Evolutionary conservation across 2,329 filamentous ascomycete genomes (phyloP).

Genomic region (Diplodia scrobiculata): DNA sequence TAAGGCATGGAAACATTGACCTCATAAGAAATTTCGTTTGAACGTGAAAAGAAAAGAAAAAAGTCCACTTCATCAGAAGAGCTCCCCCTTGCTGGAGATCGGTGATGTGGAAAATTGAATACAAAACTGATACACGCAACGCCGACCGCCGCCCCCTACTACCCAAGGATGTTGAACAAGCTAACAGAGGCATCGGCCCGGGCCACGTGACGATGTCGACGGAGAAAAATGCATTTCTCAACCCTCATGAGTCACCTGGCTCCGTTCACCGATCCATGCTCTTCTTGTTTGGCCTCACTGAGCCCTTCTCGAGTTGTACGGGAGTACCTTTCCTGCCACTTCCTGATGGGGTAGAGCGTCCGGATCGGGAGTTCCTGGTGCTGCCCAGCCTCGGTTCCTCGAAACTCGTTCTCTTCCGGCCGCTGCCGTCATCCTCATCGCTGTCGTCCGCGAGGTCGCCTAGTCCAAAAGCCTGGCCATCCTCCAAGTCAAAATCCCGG

Average conservation of each 20-base stretch:
- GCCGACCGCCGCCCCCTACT: slow-evolving; percentile 6
- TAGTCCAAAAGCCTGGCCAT: slow-evolving; percentile 69
- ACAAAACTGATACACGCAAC: slow-evolving; percentile 21
- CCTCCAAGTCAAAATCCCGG: slow-evolving; percentile 37
- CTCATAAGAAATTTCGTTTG: slow-evolving; percentile 16
- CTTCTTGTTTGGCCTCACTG: slow-evolving; percentile 25
- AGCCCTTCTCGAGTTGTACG: slow-evolving; percentile 13
- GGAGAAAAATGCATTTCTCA: background rate
- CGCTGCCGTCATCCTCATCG: slow-evolving; percentile 43
- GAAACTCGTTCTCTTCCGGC: slow-evolving; percentile 41
- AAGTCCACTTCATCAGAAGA: background rate
- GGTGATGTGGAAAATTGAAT: slow-evolving; percentile 1
- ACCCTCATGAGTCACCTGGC: background rate
- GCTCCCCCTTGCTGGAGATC: background rate
- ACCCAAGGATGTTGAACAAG: background rate
- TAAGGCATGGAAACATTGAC: slow-evolving; percentile 22
- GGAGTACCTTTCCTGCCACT: slow-evolving; percentile 21
- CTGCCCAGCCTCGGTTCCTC: slow-evolving; percentile 33
- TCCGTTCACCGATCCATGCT: slow-evolving; percentile 25
- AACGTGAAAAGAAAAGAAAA: slow-evolving; percentile 14
- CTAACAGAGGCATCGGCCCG: background rate
- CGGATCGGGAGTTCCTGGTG: slow-evolving; percentile 11
- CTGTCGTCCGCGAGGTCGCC: slow-evolving; percentile 75
- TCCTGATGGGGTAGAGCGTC: slow-evolving; percentile 25
- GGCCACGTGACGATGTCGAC: background rate